Conservation (phyloP, 805 yeast genomes). For the Lachancea sp. region DNA sequence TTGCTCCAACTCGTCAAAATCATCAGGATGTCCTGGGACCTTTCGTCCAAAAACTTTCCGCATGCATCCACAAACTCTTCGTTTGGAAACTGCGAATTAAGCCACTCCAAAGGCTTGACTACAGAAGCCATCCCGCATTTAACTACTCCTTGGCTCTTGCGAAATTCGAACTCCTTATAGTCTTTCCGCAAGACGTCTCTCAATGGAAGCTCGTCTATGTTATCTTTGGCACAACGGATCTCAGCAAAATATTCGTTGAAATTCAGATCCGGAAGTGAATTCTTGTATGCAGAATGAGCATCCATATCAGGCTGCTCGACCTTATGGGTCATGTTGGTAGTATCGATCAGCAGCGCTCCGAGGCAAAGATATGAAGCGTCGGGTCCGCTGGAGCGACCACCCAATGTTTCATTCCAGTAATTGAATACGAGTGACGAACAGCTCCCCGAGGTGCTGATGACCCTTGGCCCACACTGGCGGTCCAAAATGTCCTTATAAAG, state of each 20-base stretch:
- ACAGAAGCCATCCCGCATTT: conserved; percentile 72
- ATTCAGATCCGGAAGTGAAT: conserved; percentile 17
- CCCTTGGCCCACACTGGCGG: conserved; percentile 43
- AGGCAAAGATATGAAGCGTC: conserved; percentile 41
- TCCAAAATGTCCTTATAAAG: conserved; percentile 38
- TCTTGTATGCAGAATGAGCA: conserved; percentile 38
- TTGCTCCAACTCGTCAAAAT: conserved; percentile 44
- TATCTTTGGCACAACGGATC: conserved; percentile 48
- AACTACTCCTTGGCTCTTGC: conserved; percentile 25
- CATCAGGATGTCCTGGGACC: conserved; percentile 36
- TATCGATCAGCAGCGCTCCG: conserved; percentile 73
- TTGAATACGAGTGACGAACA: conserved; percentile 70
- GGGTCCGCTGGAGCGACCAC: conserved; percentile 9
- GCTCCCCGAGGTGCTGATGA: conserved; percentile 62
- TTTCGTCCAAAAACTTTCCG: conserved; percentile 24
- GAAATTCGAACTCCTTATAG: conserved; percentile 61
- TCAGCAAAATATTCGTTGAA: conserved; percentile 26
- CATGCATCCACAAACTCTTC: conserved; percentile 20
- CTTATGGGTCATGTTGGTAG: conserved; percentile 57
- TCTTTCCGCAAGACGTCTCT: conserved; percentile 71
- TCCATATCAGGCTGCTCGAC: conserved; percentile 54
- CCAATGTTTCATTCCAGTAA: conserved; percentile 41
- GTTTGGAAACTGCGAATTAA: conserved; percentile 32
- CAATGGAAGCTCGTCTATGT: conserved; percentile 54
- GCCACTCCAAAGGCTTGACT: conserved; percentile 56